Base-by-base conservation (phyloP, 192 early-diverging fungal species). In the Coemansia sp. region DNA sequence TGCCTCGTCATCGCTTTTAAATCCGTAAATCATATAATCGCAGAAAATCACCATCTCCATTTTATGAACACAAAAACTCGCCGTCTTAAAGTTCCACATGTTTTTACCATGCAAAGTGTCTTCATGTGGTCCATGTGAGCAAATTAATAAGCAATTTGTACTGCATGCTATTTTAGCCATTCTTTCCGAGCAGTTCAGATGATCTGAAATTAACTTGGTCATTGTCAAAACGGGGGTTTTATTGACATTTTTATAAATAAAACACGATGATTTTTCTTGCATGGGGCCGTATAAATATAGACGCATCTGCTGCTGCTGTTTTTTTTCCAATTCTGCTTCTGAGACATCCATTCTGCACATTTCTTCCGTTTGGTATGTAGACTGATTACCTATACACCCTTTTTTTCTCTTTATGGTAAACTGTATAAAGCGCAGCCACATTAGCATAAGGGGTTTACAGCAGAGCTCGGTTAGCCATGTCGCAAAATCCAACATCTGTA, bases 171-270 rank as follows among this genome's bases (percentile, higher is more conserved):
- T n/a, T n/a, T n/a, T n/a, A n/a, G n/a, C n/a, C n/a, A n/a, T n/a
- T n/a, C n/a, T n/a, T n/a, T 31, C 6, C 30, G 6, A 31, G 3
- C 30, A 31, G 30, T 31, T 31, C 30, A 31, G 30, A 31, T 31
- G 30, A 31, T 6, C 30, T 5, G 6, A 31, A 34, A 34, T 34
- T 34, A 34, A 34, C 6, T 34, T 34, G 32, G 3, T 47, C 45
- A 47, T 47, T 47, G 40, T 41, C 40, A 34, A 26, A 34, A 34
- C 45, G 51, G 23, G 51, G 23, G 23, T 21, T 44, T 17, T 40
- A 30, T 53, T 26, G 48, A 12, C 28, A 50, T 5, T 34, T 30
- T 56, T 23, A 43, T 32, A 30, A 44, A 31, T 42, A 56, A 56
- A 56, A 56, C 36, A 20, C 41, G 31, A 12, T 56, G 40, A 23